These are phyloP conservation scores for Favolaschia claudopus DNA, from an alignment of 768 basidiomycete genomes.

Conservation along the genomic window DNA sequence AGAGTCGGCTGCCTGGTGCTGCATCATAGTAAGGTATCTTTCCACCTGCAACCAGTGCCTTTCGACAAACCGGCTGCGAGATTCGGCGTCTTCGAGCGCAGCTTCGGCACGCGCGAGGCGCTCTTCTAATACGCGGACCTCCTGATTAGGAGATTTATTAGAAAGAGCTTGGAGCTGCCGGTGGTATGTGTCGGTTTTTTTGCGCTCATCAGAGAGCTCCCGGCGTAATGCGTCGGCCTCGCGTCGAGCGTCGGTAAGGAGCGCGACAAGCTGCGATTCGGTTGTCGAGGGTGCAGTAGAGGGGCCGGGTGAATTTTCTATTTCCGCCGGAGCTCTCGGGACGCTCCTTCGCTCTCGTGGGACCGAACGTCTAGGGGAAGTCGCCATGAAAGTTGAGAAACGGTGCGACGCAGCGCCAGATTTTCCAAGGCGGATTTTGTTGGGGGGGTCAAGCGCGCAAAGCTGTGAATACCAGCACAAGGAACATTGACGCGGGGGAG, in stretches of 20 bases:
- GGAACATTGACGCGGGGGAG: conserved; percentile 17
- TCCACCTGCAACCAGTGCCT: conserved; percentile 22
- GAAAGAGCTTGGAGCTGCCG: conserved; percentile 15
- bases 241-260: conserved; percentile 19
- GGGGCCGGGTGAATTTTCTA: conserved; percentile 8
- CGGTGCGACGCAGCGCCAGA: background rate
- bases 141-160: background rate
- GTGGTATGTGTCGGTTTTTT: conserved; percentile 20
- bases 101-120: conserved; percentile 20
- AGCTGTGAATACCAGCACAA: background rate
- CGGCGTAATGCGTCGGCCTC: conserved; percentile 18
- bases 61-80: conserved; percentile 14
- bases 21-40: conserved; percentile 6
- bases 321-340: conserved; percentile 7
- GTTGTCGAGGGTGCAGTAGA: background rate
- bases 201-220: conserved; percentile 15
- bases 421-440: too few species aligned
- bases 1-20: conserved; percentile 20
- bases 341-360: background rate
- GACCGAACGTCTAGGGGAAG: background rate
- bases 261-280: conserved; percentile 13
- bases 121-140: conserved; percentile 11
- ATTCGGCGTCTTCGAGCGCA: conserved; percentile 21
- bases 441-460: background rate
- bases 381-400: background rate